A percentile compares a stretch with the other conserved stretches of the same genome.
These are phyloP conservation scores for Leishmania mexicana DNA, from an alignment of 208 protist species.

Conservation along the genomic window DNA sequence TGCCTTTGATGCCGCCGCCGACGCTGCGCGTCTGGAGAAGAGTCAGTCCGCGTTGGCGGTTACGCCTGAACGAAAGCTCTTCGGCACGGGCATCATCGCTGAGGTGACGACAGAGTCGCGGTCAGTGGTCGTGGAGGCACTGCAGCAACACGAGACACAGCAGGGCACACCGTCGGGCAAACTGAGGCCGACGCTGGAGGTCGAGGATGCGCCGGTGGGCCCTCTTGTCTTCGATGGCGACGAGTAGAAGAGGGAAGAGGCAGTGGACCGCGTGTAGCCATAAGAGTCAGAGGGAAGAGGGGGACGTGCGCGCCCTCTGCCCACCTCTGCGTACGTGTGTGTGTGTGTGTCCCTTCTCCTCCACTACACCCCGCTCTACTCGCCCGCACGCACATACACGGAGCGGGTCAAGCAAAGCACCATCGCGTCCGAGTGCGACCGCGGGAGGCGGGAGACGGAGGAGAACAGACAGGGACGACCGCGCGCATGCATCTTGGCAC, in stretches of 20 bases:
- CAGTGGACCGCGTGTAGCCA: neutral
- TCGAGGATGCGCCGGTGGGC: neutral
- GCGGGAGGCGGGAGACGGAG: neutral
- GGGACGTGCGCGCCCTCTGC: neutral
- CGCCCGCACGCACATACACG: neutral
- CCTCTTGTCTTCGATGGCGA: conserved; percentile 1
- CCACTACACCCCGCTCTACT: neutral
- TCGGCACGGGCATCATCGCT: neutral
- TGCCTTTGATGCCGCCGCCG: neutral
- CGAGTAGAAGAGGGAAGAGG: neutral
- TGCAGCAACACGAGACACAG: neutral
- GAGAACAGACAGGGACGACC: neutral
- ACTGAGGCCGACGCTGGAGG: neutral
- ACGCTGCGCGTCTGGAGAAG: neutral
- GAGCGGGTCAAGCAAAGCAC: neutral
- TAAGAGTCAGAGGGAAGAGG: neutral
- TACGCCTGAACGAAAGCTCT: conserved; percentile 19
- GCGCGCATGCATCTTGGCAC: too few species aligned
- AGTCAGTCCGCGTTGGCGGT: conserved; percentile 2
- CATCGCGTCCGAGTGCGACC: neutral
- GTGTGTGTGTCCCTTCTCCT: neutral
- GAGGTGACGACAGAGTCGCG: conserved; percentile 16
- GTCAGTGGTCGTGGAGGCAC: neutral
- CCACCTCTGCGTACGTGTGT: neutral
- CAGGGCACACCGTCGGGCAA: neutral